Conservation (phyloP, 306 rosid species). For the Luffa aegyptiaca region DNA sequence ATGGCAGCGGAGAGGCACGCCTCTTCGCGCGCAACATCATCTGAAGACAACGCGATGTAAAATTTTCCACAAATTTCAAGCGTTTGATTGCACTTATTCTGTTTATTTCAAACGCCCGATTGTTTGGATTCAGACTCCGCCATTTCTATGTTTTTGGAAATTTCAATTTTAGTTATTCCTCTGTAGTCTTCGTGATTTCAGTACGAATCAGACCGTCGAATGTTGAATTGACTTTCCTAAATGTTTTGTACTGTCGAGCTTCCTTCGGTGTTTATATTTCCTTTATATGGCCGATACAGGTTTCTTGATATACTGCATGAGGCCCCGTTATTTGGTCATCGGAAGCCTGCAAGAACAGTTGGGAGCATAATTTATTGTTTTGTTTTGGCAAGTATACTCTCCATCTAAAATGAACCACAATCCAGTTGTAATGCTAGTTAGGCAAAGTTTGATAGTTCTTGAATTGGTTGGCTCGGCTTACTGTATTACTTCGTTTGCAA, state of each 20-base stretch:
- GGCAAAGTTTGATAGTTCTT: neutral
- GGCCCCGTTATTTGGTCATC: slow-evolving; percentile 86
- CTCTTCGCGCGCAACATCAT: slow-evolving; percentile 34
- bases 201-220: neutral
- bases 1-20: slow-evolving; percentile 50
- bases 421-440: slow-evolving; percentile 1
- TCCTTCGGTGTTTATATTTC: neutral
- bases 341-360: slow-evolving; percentile 65
- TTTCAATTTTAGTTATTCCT: neutral
- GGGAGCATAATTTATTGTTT: slow-evolving; percentile 80
- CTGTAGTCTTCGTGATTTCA: neutral
- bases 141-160: neutral
- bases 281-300: slow-evolving; percentile 18
- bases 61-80: neutral
- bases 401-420: neutral
- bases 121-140: too few species aligned
- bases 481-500: neutral
- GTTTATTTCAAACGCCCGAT: neutral
- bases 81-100: neutral
- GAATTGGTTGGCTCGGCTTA: neutral
- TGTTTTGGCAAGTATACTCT: slow-evolving; percentile 40
- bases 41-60: slow-evolving; percentile 51
- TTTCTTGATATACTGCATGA: slow-evolving; percentile 92
- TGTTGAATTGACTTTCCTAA: neutral
- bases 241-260: neutral